A percentile compares a stretch with the other conserved stretches of the same genome.
Conservation (phyloP, 2,329 filamentous ascomycete species). For the Cladosporium sp. region DNA sequence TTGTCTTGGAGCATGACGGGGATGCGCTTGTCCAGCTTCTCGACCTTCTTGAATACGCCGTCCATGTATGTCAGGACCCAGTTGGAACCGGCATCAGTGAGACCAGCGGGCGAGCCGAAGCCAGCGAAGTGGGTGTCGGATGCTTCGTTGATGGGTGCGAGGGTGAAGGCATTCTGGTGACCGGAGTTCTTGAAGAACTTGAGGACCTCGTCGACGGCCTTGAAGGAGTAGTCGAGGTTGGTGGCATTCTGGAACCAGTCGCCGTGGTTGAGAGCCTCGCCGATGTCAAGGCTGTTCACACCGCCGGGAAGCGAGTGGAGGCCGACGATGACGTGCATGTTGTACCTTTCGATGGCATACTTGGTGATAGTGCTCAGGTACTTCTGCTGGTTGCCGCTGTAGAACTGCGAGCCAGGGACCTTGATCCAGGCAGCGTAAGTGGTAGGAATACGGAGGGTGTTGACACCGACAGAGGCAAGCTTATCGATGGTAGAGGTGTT, state of each 20-base stretch:
- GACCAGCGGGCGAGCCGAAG: conserved; percentile 31
- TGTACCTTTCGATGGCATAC: conserved; percentile 35
- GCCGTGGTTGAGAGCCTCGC: conserved; percentile 27
- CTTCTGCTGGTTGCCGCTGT: conserved; percentile 30
- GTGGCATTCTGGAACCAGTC: conserved; percentile 36
- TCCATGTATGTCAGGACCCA: conserved; percentile 35
- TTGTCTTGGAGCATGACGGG: conserved; percentile 33
- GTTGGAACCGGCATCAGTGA: conserved; percentile 27
- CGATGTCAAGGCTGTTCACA: conserved; percentile 30
- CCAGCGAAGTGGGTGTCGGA: conserved; percentile 31
- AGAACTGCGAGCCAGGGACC: conserved; percentile 31
- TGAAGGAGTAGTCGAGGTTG: conserved; percentile 31
- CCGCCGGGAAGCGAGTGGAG: conserved; percentile 32
- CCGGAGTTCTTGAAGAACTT: conserved; percentile 31
- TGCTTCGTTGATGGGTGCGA: conserved; percentile 37
- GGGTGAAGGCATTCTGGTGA: conserved; percentile 30
- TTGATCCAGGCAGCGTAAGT: conserved; percentile 36
- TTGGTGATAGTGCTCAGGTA: conserved; percentile 30
- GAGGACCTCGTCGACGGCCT: conserved; percentile 31
- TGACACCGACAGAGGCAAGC: conserved; percentile 30
- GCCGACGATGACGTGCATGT: conserved; percentile 35
- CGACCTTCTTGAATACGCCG: conserved; percentile 24
- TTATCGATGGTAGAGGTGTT: conserved; percentile 30
- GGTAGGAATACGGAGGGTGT: conserved; percentile 34
- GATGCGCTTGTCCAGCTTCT: conserved; percentile 26